Evolutionary conservation across 2,329 filamentous ascomycete species (phyloP).

Genomic region (Immersiporthe knoxdaviesiana): DNA sequence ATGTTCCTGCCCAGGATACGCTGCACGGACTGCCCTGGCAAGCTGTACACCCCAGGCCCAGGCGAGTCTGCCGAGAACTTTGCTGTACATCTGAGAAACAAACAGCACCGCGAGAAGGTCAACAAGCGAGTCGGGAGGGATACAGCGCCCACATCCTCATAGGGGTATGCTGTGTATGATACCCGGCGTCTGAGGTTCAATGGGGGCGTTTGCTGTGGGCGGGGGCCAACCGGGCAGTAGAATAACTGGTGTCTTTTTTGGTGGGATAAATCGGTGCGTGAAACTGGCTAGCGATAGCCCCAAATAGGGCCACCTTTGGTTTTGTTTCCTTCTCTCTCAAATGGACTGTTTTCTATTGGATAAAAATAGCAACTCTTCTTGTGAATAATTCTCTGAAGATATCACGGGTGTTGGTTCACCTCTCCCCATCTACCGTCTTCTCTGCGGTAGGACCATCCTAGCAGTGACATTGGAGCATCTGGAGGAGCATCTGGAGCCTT

Average conservation of each 20-base stretch:
- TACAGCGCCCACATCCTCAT: conserved; percentile 10
- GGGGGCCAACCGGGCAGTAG: neutral
- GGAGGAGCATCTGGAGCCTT: no score
- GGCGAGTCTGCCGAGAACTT: conserved; percentile 87
- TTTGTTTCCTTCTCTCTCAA: neutral
- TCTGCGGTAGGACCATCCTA: no score
- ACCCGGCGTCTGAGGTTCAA: neutral
- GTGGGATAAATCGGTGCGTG: conserved; percentile 1
- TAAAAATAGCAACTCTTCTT: neutral
- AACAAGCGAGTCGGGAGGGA: conserved; percentile 50
- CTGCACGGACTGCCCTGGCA: conserved; percentile 90
- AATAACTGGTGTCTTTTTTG: neutral
- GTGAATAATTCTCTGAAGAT: neutral
- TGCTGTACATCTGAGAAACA: conserved; percentile 87
- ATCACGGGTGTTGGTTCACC: neutral
- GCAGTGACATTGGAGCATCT: neutral
- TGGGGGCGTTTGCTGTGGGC: neutral
- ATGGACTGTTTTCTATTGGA: conserved; percentile 1
- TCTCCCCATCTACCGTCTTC: neutral
- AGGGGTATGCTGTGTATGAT: neutral
- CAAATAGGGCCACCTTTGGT: neutral
- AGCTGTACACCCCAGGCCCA: conserved; percentile 89
- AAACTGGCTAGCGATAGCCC: neutral
- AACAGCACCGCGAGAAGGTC: conserved; percentile 75
- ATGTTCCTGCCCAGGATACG: conserved; percentile 88